A percentile compares a stretch with the other conserved stretches of the same genome.
These are phyloP conservation scores for Chaetothyriales sp. DNA, from an alignment of 2,329 filamentous ascomycete genomes.

Conservation along the genomic window DNA sequence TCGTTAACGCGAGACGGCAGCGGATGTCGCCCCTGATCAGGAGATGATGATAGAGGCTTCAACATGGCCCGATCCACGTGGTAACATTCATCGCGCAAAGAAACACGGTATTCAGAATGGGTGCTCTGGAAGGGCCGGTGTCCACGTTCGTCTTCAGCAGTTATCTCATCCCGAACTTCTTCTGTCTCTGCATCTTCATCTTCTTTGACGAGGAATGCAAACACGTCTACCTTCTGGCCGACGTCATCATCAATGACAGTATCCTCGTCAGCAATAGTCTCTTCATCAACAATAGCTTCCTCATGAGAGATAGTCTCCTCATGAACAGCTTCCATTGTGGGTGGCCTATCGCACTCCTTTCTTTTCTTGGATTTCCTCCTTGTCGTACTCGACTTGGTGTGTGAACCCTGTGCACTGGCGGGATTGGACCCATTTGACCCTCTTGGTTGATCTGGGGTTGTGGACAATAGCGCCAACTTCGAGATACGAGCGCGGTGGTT, in stretches of 20 bases:
- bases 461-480: slow-evolving; percentile 17
- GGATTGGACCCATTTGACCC: slow-evolving; percentile 16
- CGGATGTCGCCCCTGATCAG: not conserved
- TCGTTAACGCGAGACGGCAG: not conserved
- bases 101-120: slow-evolving; percentile 25
- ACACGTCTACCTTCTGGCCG: slow-evolving; percentile 12
- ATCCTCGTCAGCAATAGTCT: not conserved
- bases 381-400: slow-evolving; percentile 9
- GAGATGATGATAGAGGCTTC: not conserved
- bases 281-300: not conserved
- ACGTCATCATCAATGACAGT: not conserved
- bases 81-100: slow-evolving; percentile 22
- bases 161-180: not conserved
- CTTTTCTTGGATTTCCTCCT: slow-evolving; percentile 7
- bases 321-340: not conserved
- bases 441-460: slow-evolving; percentile 13
- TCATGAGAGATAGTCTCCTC: not conserved
- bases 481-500: slow-evolving; percentile 11
- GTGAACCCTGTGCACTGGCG: slow-evolving; percentile 17
- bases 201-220: slow-evolving; percentile 13
- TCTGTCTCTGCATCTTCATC: slow-evolving; percentile 5
- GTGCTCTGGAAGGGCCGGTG: slow-evolving; percentile 17
- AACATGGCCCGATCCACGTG: slow-evolving; percentile 3
- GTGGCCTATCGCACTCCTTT: not conserved
- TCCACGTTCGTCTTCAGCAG: slow-evolving; percentile 10